Conservation (phyloP, 805 yeast species). For the Starmerella cellae region DNA sequence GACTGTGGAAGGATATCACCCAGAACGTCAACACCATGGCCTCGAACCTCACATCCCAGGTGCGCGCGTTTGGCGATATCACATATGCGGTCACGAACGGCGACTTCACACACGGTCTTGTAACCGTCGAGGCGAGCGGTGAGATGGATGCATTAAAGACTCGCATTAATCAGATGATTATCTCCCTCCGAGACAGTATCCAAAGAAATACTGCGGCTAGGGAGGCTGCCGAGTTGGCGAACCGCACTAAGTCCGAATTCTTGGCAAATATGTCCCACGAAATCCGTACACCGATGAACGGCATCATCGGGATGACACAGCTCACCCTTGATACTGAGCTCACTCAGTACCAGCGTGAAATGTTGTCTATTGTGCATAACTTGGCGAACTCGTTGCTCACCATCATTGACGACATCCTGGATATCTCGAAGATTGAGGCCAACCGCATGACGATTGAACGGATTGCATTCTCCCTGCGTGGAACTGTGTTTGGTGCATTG, state of each 20-base stretch:
- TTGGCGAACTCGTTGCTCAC: slow-evolving; percentile 74
- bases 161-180: slow-evolving; percentile 65
- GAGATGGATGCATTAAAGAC: slow-evolving; percentile 59
- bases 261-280: slow-evolving; percentile 82
- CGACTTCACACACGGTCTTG: slow-evolving; percentile 67
- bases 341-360: slow-evolving; percentile 83
- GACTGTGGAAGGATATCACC: slow-evolving; percentile 82
- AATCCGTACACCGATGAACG: slow-evolving; percentile 83
- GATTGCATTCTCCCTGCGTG: slow-evolving; percentile 72
- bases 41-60: slow-evolving; percentile 81
- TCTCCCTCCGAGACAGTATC: slow-evolving; percentile 73
- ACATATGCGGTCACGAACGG: slow-evolving; percentile 93
- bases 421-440: slow-evolving; percentile 87
- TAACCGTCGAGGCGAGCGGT: slow-evolving; percentile 83
- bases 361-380: slow-evolving; percentile 80
- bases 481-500: slow-evolving; percentile 80
- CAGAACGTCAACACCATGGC: slow-evolving; percentile 91
- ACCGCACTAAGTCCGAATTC: slow-evolving; percentile 78
- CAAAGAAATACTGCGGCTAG: slow-evolving; percentile 87
- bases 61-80: slow-evolving; percentile 83
- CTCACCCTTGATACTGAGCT: slow-evolving; percentile 75
- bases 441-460: slow-evolving; percentile 87
- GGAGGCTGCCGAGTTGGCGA: slow-evolving; percentile 87
- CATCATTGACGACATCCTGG: slow-evolving; percentile 78
- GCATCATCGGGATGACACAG: slow-evolving; percentile 88